Evolutionary conservation across 2,329 filamentous ascomycete genomes (phyloP).

Genomic region (Paracoccidioides lutzii): DNA sequence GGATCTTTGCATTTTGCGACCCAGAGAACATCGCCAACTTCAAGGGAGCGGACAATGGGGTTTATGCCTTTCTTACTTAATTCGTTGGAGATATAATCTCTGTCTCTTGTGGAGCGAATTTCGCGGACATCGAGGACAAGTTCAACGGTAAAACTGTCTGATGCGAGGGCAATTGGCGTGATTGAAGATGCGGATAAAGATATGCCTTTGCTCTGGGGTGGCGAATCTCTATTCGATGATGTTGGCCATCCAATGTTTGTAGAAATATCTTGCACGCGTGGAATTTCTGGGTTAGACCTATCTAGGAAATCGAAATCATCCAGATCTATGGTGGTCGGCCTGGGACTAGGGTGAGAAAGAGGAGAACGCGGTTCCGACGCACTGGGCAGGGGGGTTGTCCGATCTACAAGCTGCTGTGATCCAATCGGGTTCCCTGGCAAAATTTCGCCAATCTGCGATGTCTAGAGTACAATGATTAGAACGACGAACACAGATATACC

Average conservation of each 20-base stretch:
- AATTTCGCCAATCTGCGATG: background rate
- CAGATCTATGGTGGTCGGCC: background rate
- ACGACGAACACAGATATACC: background rate
- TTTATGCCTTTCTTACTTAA: slow-evolving; percentile 52
- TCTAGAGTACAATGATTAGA: background rate
- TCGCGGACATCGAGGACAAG: slow-evolving; percentile 65
- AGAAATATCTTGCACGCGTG: background rate
- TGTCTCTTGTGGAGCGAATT: slow-evolving; percentile 56
- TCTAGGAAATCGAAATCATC: background rate
- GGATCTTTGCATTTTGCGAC: slow-evolving; percentile 58
- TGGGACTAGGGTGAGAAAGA: background rate
- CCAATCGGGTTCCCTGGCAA: no score
- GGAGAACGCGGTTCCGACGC: background rate
- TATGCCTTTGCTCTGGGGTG: background rate
- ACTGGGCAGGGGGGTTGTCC: background rate
- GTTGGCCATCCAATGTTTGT: background rate
- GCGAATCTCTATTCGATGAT: background rate
- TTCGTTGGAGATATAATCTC: slow-evolving; percentile 64
- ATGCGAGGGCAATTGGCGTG: slow-evolving; percentile 47
- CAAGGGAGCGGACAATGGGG: slow-evolving; percentile 54
- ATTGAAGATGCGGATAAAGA: slow-evolving; percentile 21
- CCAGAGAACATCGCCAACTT: slow-evolving; percentile 68
- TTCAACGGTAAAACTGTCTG: slow-evolving; percentile 57
- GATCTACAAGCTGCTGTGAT: background rate
- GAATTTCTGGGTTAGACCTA: background rate